Percentiles rank a stretch among this genome's conserved stretches.
phyloP scores from a whole-genome alignment of 2,329 filamentous ascomycete species.

The Colletotrichum salicis region DNA sequence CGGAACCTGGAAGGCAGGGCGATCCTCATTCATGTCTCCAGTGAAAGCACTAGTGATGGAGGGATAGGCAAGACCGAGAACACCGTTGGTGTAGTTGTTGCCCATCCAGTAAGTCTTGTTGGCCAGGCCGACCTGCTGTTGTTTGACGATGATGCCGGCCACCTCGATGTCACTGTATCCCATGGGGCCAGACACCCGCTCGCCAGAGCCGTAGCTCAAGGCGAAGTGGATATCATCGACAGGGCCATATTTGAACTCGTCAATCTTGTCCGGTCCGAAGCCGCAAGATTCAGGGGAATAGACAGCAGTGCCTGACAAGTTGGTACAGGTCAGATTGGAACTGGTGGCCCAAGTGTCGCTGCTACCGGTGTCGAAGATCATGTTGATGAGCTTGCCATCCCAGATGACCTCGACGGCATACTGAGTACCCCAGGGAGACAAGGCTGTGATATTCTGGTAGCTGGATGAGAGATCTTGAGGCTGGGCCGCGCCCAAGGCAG shows the following conservation, averaged over 20 bases:
- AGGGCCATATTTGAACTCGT: constrained; percentile 52
- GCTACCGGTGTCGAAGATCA: constrained; percentile 63
- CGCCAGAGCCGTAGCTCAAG: constrained; percentile 60
- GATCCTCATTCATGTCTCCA: constrained; percentile 51
- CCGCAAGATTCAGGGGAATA: constrained; percentile 48
- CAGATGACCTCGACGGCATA: constrained; percentile 54
- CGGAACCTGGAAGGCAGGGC: constrained; percentile 49
- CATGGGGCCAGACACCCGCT: constrained; percentile 59
- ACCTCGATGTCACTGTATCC: constrained; percentile 58
- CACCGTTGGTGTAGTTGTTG: constrained; percentile 62
- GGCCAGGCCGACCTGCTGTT: constrained; percentile 60
- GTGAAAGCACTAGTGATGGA: constrained; percentile 60
- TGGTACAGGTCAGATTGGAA: constrained; percentile 54
- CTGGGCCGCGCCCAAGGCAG: constrained; percentile 41
- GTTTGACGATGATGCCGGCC: constrained; percentile 55
- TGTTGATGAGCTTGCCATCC: constrained; percentile 50
- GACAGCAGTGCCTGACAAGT: constrained; percentile 43
- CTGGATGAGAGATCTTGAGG: constrained; percentile 27
- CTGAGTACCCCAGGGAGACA: constrained; percentile 52
- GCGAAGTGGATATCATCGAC: constrained; percentile 57
- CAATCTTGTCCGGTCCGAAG: constrained; percentile 53
- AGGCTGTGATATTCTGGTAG: constrained; percentile 52
- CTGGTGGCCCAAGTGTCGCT: constrained; percentile 62
- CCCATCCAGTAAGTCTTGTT: constrained; percentile 62
- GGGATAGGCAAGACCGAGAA: constrained; percentile 63